Base-by-base conservation (phyloP, 768 basidiomycete species). In the Boletus tylopilopsis region DNA sequence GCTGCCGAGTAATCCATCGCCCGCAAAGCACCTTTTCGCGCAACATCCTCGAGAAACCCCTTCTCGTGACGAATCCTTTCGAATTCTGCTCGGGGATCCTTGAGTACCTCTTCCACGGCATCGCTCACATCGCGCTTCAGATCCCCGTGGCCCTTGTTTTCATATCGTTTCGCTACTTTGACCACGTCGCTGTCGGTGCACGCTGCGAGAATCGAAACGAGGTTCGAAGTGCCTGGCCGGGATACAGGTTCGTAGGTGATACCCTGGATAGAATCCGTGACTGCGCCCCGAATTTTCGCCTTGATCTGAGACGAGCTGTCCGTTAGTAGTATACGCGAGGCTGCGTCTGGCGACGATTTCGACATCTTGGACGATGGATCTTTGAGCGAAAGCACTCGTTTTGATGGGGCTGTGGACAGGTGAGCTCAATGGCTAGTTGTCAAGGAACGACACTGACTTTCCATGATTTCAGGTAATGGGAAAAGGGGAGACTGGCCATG, bases 341-440 rank as follows among this genome's bases (percentile, higher is more conserved):
- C 68, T 1, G 80, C 51, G 63, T 90, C 83, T 0, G 84, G 85
- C 0, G 91, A 78, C 0, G 94, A 96, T 67, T 97, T 97, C 33
- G 94, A 96, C 94, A 97, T 98, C 66, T 97, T 98, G 4, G 84
- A 78, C 0, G 75, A 72, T 1, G 93, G 90, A 63, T 94, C 88
- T 49, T 82, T 84, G 16, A 98, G 82, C 2, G 93, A 94, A 22
- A 95, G 79, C n/a, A 97, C 77, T 8, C 94, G 82, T 64, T 82
- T 84, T 10, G 88, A 84, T 0, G 85, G 78, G 1, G 91, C 93
- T 97, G 45, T 21, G 21, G 3, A 15, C 15, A 6, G 3, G 8
- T 51, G 27, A 35, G 15, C 29, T 8, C 45, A n/a, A 9, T 33
- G 42, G 32, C 39, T 10, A 25, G 12, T 21, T 4, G 15, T 32